Evolutionary conservation across 441 rosid species (phyloP), one percentile per base, ranked within the genome.

Genomic region (Gossypium trilobum): DNA sequence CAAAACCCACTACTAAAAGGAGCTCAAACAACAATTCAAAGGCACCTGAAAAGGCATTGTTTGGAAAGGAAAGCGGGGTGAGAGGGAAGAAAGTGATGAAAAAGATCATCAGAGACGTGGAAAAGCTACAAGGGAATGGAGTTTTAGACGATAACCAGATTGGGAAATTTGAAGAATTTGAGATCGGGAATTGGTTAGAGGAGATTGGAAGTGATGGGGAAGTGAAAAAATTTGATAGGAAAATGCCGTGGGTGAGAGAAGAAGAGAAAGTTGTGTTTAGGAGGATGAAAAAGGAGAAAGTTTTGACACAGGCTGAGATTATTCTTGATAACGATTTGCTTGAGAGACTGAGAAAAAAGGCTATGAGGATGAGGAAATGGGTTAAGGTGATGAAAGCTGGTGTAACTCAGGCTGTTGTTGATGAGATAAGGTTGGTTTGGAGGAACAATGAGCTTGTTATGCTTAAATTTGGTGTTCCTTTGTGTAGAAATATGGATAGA

Each of bases 311-410:
- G 27, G 91, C 90, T 11, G 90, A 90, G 77, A 82, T 79, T 82
- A 71, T 59, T 54, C 85, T 88, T 13, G 96, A 87, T 16, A 70
- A 79, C 74, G 85, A 71, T 48, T 77, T 82, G 82, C 79, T 90
- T 64, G 75, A 39, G 74, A 87, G 84, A 71, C 78, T 91, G 83
- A 86, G 91, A 82, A 68, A 19, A 50, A 90, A 87, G 70, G 96
- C 87, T 67, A 60, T 62, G 11, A 76, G 65, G 78, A 81, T 92
- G 88, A 86, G 85, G 80, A 81, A 82, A 62, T 92, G 96, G 97
- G 88, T 89, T 69, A 92, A 89, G 83, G 97, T 90, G 74, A 86
- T 76, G 80, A 92, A 89, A 87, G 89, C 91, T 42, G 97, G 97
- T 60, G 95, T 92, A 31, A 89, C 94, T 11, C 81, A 85, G 73